Percentiles rank a stretch among this genome's conserved stretches.
Conservation (phyloP, 176 grass and related monocot species). For the Carex littledalei region DNA sequence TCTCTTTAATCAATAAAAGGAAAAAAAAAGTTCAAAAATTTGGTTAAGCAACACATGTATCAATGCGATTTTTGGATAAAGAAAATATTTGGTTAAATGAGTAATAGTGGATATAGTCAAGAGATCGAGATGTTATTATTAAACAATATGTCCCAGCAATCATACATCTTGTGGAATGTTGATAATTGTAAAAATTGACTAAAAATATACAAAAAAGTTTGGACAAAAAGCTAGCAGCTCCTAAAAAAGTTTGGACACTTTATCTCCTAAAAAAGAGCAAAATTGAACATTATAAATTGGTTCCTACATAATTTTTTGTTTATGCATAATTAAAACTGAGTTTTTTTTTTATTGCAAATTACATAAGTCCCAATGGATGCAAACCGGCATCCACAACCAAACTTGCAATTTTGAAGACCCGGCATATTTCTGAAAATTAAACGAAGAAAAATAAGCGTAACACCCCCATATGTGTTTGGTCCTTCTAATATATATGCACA, state of each 20-base stretch:
- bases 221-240: too few species aligned
- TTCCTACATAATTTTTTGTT: background rate
- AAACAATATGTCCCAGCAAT: too few species aligned
- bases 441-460: background rate
- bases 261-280: too few species aligned
- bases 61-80: background rate
- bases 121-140: too few species aligned
- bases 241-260: too few species aligned
- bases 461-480: too few species aligned
- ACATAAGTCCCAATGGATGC: background rate
- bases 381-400: background rate
- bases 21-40: too few species aligned
- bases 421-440: background rate
- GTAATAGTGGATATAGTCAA: background rate
- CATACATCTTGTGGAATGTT: too few species aligned
- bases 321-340: background rate
- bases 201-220: too few species aligned
- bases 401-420: background rate
- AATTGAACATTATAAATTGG: background rate
- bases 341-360: background rate
- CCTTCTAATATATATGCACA: too few species aligned
- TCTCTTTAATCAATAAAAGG: too few species aligned
- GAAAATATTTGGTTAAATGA: background rate
- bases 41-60: background rate
- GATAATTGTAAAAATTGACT: too few species aligned